These are phyloP conservation scores for Sclerotiophoma versabilis DNA, from an alignment of 2,329 filamentous ascomycete genomes.

Conservation along the genomic window DNA sequence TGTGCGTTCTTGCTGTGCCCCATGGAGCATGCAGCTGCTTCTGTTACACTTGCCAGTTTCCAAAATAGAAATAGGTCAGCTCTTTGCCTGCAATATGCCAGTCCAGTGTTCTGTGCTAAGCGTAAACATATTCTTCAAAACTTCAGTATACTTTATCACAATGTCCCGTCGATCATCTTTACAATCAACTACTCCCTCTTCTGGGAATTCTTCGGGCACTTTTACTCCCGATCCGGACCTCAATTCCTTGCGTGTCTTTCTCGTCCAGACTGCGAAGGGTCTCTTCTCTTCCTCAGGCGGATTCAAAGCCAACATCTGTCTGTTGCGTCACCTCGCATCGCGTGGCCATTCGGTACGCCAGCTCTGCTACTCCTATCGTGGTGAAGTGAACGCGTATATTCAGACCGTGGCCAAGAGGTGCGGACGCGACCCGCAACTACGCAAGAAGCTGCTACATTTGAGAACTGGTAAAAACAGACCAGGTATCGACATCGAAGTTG, in stretches of 20 bases:
- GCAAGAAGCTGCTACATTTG: neutral
- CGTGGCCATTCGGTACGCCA: constrained; percentile 8
- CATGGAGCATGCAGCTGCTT: too few relatives aligned
- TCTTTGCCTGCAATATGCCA: too few relatives aligned
- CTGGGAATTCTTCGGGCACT: too few relatives aligned
- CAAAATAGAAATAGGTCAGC: too few relatives aligned
- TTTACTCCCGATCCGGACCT: too few relatives aligned
- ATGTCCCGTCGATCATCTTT: too few relatives aligned
- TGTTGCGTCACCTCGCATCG: constrained; percentile 12
- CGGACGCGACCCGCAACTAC: neutral
- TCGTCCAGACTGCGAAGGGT: neutral
- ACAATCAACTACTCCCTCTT: too few relatives aligned
- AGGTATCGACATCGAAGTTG: neutral
- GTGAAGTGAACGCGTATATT: constrained; percentile 1
- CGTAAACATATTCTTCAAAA: too few relatives aligned
- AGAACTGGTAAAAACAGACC: neutral
- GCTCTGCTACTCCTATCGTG: constrained; percentile 5
- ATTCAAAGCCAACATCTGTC: constrained; percentile 9
- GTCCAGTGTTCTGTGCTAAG: too few relatives aligned
- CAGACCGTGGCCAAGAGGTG: neutral
- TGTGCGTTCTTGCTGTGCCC: too few relatives aligned
- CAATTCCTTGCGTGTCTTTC: constrained; percentile 1
- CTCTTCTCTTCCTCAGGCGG: constrained; percentile 13
- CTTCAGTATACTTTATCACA: too few relatives aligned
- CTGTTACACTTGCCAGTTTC: too few relatives aligned